A percentile compares a stretch with the other conserved stretches of the same genome.
These are phyloP conservation scores for Fraxinus excelsior DNA, from an alignment of 257 asterid genomes.

Conservation along the genomic window DNA sequence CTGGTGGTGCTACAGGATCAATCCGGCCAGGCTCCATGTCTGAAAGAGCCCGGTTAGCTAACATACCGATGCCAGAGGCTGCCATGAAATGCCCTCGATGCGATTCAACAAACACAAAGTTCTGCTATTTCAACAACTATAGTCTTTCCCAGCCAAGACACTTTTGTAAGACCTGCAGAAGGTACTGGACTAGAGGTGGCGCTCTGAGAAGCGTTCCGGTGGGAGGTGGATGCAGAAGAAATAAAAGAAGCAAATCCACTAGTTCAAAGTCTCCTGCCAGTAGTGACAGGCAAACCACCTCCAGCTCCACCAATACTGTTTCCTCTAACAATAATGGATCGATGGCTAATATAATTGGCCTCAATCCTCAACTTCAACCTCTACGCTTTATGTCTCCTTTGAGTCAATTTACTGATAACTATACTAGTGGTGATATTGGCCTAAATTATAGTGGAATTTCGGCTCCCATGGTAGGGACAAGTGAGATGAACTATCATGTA, in stretches of 20 bases:
- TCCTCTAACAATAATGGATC: constrained; percentile 39
- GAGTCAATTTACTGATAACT: constrained; percentile 54
- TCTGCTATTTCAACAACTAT: constrained; percentile 93
- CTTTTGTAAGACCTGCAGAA: constrained; percentile 88
- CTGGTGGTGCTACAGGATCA: constrained; percentile 43
- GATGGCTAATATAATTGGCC: constrained; percentile 40
- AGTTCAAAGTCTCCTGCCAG: constrained; percentile 69
- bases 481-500: constrained; percentile 51
- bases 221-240: constrained; percentile 87
- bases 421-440: constrained; percentile 35
- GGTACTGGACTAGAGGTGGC: constrained; percentile 96
- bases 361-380: constrained; percentile 54
- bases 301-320: constrained; percentile 51
- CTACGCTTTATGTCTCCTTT: constrained; percentile 68
- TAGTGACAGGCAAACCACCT: constrained; percentile 44
- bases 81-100: constrained; percentile 91
- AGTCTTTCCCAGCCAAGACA: constrained; percentile 90
- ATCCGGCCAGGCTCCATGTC: constrained; percentile 89
- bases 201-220: constrained; percentile 87
- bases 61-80: constrained; percentile 76
- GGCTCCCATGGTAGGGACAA: constrained; percentile 37
- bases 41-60: constrained; percentile 87
- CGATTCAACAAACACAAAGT: constrained; percentile 84
- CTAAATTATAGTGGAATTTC: constrained; percentile 52
- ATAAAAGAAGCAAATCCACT: constrained; percentile 64